phyloP scores from a whole-genome alignment of 2,329 filamentous ascomycete species.

The Fusarium sublunatum region DNA sequence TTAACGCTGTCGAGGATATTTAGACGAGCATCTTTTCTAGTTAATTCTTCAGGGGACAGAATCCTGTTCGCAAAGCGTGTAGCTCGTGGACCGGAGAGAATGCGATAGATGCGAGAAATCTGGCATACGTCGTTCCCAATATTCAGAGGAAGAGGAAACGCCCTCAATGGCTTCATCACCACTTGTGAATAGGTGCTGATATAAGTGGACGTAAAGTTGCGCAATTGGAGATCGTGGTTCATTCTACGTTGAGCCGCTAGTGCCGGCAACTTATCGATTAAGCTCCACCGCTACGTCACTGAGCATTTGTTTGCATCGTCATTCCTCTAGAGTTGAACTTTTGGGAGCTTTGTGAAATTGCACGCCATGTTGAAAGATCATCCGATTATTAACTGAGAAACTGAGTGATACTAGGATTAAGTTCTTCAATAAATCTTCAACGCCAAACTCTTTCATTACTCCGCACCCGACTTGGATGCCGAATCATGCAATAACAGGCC shows the following conservation, averaged over 20 bases:
- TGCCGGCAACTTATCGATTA: conserved; percentile 47
- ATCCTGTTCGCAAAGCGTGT: conserved; percentile 61
- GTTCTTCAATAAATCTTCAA: conserved; percentile 22
- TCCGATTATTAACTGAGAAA: conserved; percentile 29
- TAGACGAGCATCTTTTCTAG: conserved; percentile 40
- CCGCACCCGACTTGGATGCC: conserved; percentile 19
- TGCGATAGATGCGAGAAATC: conserved; percentile 70
- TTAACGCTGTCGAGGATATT: conserved; percentile 18
- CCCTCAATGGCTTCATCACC: conserved; percentile 50
- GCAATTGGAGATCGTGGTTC: conserved; percentile 14
- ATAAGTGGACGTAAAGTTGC: neutral
- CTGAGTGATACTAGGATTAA: conserved; percentile 7
- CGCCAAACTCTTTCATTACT: conserved; percentile 33
- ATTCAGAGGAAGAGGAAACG: conserved; percentile 73
- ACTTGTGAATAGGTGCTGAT: neutral
- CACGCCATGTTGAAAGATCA: conserved; percentile 2
- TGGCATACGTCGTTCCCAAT: conserved; percentile 85
- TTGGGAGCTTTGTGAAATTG: conserved; percentile 1
- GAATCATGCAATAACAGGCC: conserved; percentile 23
- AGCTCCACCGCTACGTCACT: conserved; percentile 28
- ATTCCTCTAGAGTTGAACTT: conserved; percentile 15
- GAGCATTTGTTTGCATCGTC: conserved; percentile 2
- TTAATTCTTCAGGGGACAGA: conserved; percentile 54
- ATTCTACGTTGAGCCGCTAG: conserved; percentile 20
- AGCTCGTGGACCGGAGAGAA: conserved; percentile 62